A percentile compares a stretch with the other conserved stretches of the same genome.
Evolutionary conservation across 1,284 basidiomycete species (phyloP).

Genomic region (Trichosporon sp.): DNA sequence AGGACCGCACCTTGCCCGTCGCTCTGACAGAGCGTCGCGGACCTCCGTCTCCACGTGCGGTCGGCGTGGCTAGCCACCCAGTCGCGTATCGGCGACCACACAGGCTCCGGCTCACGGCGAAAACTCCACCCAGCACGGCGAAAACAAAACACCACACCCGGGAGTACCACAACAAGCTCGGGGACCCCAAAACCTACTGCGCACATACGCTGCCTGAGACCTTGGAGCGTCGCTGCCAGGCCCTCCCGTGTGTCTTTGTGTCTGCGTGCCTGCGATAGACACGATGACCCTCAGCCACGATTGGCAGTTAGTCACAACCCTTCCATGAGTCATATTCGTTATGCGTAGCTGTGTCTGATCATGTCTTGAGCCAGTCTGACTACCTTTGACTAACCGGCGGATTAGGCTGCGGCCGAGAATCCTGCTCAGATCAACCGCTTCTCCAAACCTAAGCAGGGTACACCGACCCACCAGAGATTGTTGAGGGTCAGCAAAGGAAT

Average conservation of each 20-base stretch:
- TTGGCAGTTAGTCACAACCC: too few relatives aligned
- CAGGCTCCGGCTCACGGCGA: background rate
- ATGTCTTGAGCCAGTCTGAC: too few relatives aligned
- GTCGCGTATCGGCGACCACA: background rate
- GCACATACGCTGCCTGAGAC: background rate
- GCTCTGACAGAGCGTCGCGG: background rate
- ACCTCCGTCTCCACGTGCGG: background rate
- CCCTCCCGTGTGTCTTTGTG: background rate
- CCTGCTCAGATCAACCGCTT: too few relatives aligned
- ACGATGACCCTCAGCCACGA: too few relatives aligned
- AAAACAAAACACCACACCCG: background rate
- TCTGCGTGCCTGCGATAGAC: too few relatives aligned
- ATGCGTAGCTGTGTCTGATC: too few relatives aligned
- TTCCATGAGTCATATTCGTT: too few relatives aligned
- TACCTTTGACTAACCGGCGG: too few relatives aligned
- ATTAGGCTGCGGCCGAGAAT: too few relatives aligned
- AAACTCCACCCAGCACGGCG: background rate
- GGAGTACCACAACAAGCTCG: constrained; percentile 5
- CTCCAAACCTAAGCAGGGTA: too few relatives aligned
- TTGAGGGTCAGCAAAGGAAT: too few relatives aligned
- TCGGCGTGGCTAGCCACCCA: background rate
- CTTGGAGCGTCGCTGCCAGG: background rate
- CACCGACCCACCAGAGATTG: too few relatives aligned
- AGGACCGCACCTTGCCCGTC: background rate
- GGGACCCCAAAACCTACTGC: constrained; percentile 12